Evolutionary conservation across 2,329 filamentous ascomycete genomes (phyloP), one percentile per base, ranked within the genome.

Genomic region (Neoarthrinium moseri): DNA sequence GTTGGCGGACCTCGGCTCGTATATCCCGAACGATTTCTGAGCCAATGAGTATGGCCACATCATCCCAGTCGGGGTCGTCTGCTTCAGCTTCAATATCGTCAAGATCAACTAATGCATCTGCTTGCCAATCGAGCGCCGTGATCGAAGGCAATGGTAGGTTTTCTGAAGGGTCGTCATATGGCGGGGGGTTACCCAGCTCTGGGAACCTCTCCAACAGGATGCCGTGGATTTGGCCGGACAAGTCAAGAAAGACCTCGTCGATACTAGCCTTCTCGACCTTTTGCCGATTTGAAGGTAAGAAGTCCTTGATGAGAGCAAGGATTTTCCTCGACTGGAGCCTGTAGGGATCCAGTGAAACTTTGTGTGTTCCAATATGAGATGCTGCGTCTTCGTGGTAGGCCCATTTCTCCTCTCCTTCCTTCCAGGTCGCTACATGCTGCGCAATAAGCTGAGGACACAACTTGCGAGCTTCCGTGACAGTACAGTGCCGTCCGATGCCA

Each of bases 401-500:
- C 94, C 94, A 99, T 59, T 82, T 88, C 55, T 87, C 86, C 51
- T 96, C 89, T 0, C 92, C 92, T 64, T 95, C 91, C 58, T 88
- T 85, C 84, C 91, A 97, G 5, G 91, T 97, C 34, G 91, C 91
- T 15, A 97, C 94, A 65, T 99, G 94, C 67, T 96, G 92, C 44
- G 88, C 74, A 46, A 95, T 83, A 23, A 99, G 75, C 12, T 87
- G 74, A 0, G 92, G 91, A 59, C 94, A 99, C 51, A 89, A 74
- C 65, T 92, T 92, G 66, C 84, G 86, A 15, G 94, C 94, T 60
- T 97, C 94, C 4, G 75, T 74, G 33, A 89, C 78, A 7, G 83
- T 87, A 52, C 92, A 84, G 69, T 95, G 89, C 26, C 92, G 76
- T 35, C 76, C 86, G 44, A 99, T 83, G 2, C 89, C 91, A 58